These are phyloP conservation scores for Acacia melanoxylon DNA, from an alignment of 306 rosid genomes.

Conservation along the genomic window DNA sequence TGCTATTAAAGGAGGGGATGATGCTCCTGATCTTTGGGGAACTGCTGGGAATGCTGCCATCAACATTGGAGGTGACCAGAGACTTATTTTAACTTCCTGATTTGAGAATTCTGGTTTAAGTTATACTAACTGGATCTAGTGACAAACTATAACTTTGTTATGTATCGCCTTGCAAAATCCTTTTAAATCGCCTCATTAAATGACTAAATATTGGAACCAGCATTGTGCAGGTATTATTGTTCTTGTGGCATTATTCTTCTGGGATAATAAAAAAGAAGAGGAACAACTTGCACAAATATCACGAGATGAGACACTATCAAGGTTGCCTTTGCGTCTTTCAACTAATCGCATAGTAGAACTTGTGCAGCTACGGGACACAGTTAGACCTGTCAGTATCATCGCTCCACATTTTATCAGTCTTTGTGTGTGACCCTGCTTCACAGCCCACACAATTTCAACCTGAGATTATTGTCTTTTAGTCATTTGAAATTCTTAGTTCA, in stretches of 20 bases:
- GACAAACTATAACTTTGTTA: neutral
- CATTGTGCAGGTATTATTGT: slow-evolving; percentile 76
- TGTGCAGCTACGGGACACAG: slow-evolving; percentile 91
- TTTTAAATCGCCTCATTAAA: slow-evolving; percentile 41
- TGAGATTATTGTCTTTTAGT: neutral
- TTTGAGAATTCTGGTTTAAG: slow-evolving; percentile 31
- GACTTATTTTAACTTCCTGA: slow-evolving; percentile 31
- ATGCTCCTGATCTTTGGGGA: slow-evolving; percentile 80
- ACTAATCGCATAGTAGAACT: slow-evolving; percentile 96
- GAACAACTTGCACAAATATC: slow-evolving; percentile 89
- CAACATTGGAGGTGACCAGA: slow-evolving; percentile 79
- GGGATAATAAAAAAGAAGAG: slow-evolving; percentile 98
- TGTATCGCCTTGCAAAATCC: slow-evolving; percentile 16
- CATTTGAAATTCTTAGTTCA: neutral
- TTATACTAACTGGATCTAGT: neutral
- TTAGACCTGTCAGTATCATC: slow-evolving; percentile 75
- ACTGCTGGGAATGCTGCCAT: slow-evolving; percentile 91
- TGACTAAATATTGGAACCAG: slow-evolving; percentile 74
- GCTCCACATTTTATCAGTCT: neutral
- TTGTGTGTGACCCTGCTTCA: neutral
- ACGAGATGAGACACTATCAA: slow-evolving; percentile 80
- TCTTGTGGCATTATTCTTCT: slow-evolving; percentile 77
- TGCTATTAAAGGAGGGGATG: slow-evolving; percentile 77
- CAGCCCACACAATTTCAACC: neutral
- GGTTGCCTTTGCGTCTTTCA: slow-evolving; percentile 95